phyloP scores from a whole-genome alignment of 352 stramenopile species.

The Pythium rishiriense region DNA sequence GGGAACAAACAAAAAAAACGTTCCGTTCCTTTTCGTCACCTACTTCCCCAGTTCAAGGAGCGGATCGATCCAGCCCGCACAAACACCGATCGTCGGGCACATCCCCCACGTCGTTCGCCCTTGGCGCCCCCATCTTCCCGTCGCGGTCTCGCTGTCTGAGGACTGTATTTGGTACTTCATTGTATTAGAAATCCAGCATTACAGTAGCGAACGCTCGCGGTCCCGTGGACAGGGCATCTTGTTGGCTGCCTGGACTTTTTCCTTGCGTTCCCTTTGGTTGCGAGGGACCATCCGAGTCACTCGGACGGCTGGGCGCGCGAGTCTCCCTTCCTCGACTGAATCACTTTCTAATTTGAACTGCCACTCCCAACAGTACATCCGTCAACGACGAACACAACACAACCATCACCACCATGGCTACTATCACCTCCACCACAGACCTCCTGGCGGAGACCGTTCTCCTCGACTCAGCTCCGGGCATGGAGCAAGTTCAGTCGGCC shows the following conservation, averaged over 20 bases:
- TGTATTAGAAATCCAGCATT: not conserved
- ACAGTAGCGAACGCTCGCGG: not conserved
- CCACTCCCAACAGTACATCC: not conserved
- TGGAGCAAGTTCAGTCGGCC: not conserved
- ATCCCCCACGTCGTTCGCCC: not conserved
- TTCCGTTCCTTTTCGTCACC: too few relatives aligned
- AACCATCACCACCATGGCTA: not conserved
- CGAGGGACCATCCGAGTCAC: not conserved
- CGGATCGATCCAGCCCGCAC: not conserved
- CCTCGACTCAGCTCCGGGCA: not conserved
- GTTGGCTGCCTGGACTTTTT: not conserved
- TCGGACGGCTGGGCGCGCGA: not conserved
- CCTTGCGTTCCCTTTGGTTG: not conserved
- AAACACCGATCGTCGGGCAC: not conserved
- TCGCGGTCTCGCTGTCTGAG: not conserved
- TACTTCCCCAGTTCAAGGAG: not conserved
- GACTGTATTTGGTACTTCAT: too few relatives aligned
- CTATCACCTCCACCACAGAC: not conserved
- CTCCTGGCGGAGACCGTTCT: not conserved
- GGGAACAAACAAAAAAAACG: not conserved
- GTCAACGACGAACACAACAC: not conserved
- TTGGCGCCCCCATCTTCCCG: not conserved
- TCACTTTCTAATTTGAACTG: not conserved
- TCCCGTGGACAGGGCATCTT: not conserved
- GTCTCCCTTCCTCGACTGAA: not conserved